These are phyloP conservation scores for Populus hybrid DNA, from an alignment of 441 rosid genomes.

Conservation along the genomic window DNA sequence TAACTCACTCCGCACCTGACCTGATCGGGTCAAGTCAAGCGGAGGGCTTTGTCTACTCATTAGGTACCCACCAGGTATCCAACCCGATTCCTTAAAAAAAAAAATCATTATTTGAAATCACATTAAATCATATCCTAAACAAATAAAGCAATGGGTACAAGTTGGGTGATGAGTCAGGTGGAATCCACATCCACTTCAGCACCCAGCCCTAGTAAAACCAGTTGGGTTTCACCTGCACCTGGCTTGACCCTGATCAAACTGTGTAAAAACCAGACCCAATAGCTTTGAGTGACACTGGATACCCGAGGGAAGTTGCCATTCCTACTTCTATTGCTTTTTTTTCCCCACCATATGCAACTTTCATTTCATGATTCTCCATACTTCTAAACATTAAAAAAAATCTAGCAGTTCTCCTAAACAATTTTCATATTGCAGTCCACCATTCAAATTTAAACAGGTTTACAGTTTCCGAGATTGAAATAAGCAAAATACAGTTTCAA, in stretches of 20 bases:
- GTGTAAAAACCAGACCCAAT: background rate
- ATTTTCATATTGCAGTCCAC: background rate
- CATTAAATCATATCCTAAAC: background rate
- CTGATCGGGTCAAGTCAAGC: background rate
- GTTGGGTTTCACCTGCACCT: background rate
- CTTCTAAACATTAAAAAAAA: background rate
- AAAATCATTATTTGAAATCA: background rate
- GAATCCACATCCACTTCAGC: background rate
- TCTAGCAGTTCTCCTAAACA: background rate
- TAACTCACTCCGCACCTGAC: background rate
- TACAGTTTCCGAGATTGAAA: background rate
- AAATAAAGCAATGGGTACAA: background rate
- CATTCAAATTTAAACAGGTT: background rate
- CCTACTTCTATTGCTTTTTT: background rate
- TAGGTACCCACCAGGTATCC: background rate
- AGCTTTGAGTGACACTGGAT: background rate
- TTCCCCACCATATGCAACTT: background rate
- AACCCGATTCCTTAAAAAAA: background rate
- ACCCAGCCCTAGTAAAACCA: background rate
- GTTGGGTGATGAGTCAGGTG: background rate
- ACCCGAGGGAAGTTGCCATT: background rate
- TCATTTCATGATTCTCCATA: background rate
- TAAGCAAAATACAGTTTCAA: background rate
- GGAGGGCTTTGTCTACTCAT: background rate
- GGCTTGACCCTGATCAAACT: background rate